Base-by-base conservation (phyloP, 805 yeast species). In the Lachancea cidri region DNA sequence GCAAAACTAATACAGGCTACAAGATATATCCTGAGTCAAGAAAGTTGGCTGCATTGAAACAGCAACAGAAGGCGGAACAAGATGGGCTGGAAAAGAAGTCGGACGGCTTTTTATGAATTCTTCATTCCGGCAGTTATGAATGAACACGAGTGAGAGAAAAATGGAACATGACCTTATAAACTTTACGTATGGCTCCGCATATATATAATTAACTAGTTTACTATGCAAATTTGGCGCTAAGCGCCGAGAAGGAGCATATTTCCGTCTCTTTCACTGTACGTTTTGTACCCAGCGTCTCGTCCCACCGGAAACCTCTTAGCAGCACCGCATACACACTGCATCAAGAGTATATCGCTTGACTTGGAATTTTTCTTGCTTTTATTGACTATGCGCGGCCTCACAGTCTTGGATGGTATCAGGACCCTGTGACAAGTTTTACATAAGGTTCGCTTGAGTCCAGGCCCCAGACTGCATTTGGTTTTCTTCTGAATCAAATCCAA, bases 351-450 rank as follows among this genome's bases (percentile, higher is more conserved):
- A 45, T 83, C 83, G 17, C 62, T 55, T 0, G 64, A 68, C 15
- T 77, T 42, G 2, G 29, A 15, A 7, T 32, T 29, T 7, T 32
- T 24, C 38, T 38, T 40, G 31, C 40, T 38, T 6, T 32, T 37
- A 34, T 65, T 57, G 2, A 38, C 29, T 19, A 35, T 29, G 15
- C 20, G 22, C 25, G 68, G 49, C 1, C 56, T 35, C 37, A 72
- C 53, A 15, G 72, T 69, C 14, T 66, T 38, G 0, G 80, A 82
- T 0, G 82, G 77, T 1, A 76, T 52, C 45, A 74, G 63, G 7
- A 73, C 45, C 6, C 77, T 58, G 34, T 73, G 62, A 59, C 96
- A 87, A 29, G 63, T 64, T 51, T 85, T 86, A 61, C 96, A 87
- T 13, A 81, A 55, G 0, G 73, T 68, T 49, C 95, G 68, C 59